Evolutionary conservation across 768 basidiomycete genomes (phyloP).

Genomic region (Artomyces pyxidatus): DNA sequence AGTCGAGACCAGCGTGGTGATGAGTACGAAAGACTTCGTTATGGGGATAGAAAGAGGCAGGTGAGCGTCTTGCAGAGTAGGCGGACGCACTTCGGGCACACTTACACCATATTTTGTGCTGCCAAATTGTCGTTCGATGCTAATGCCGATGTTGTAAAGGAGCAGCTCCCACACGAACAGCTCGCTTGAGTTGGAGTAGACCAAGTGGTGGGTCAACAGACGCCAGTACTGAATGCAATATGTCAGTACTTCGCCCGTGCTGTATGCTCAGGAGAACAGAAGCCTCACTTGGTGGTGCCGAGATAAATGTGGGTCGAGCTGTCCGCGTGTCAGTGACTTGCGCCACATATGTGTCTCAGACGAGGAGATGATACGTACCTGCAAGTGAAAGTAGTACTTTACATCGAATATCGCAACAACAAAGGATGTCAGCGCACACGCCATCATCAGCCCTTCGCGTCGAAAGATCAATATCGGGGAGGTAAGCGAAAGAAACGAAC

Average conservation of each 20-base stretch:
- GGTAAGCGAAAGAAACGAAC: neutral
- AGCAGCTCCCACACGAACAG: constrained; percentile 69
- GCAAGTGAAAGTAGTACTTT: constrained; percentile 85
- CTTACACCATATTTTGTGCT: constrained; percentile 80
- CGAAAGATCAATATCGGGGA: neutral
- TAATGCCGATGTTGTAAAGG: constrained; percentile 61
- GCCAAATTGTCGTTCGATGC: constrained; percentile 81
- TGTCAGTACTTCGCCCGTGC: no score
- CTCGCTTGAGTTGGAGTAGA: constrained; percentile 80
- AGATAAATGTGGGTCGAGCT: constrained; percentile 88
- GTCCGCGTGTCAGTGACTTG: neutral
- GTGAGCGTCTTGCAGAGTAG: neutral
- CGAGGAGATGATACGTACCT: constrained; percentile 33
- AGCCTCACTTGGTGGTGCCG: constrained; percentile 71
- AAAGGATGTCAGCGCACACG: constrained; percentile 63
- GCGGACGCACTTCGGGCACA: constrained; percentile 8
- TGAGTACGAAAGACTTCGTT: constrained; percentile 70
- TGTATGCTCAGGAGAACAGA: constrained; percentile 1
- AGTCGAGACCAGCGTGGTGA: constrained; percentile 59
- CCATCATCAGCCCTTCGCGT: constrained; percentile 65
- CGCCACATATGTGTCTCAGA: constrained; percentile 2
- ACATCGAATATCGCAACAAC: constrained; percentile 72
- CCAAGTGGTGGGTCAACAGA: constrained; percentile 61
- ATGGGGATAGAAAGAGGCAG: no score
- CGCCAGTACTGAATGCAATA: constrained; percentile 98